These are phyloP conservation scores for Globisporangium rhizosaccharum DNA, from an alignment of 352 stramenopile genomes.

Conservation along the genomic window DNA sequence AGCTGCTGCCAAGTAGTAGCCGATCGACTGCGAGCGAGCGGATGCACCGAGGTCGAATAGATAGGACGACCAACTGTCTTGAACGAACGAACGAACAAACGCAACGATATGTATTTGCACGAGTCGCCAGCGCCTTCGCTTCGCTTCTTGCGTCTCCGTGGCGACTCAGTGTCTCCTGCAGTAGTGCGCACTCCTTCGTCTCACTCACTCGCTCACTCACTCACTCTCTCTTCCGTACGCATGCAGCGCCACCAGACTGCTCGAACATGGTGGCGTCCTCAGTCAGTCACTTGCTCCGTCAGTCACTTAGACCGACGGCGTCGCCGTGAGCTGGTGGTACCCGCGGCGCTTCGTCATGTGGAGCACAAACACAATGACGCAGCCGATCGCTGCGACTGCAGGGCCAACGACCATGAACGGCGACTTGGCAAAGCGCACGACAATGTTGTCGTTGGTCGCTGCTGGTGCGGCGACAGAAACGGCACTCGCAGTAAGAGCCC, in stretches of 20 bases:
- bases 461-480: neutral
- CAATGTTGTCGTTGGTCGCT: slow-evolving; percentile 1
- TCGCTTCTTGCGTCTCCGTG: too few relatives aligned
- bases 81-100: neutral
- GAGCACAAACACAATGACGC: slow-evolving; percentile 18
- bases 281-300: neutral
- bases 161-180: too few relatives aligned
- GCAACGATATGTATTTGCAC: neutral
- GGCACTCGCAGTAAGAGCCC: slow-evolving; percentile 4
- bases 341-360: slow-evolving; percentile 48
- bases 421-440: slow-evolving; percentile 6
- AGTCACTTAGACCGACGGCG: neutral
- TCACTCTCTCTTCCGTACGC: neutral
- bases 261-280: too few relatives aligned
- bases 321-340: slow-evolving; percentile 36
- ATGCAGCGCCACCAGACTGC: neutral
- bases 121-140: neutral
- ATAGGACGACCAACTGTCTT: neutral
- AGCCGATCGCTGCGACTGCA: slow-evolving; percentile 20
- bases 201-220: neutral
- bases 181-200: neutral
- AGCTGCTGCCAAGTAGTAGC: slow-evolving; percentile 17
- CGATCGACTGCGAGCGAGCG: neutral
- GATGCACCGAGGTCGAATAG: slow-evolving; percentile 9
- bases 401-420: slow-evolving; percentile 16